Percentiles rank a stretch among this genome's conserved stretches.
These are phyloP conservation scores for Aureobasidium sp. DNA, from an alignment of 2,329 filamentous ascomycete genomes.

Conservation along the genomic window DNA sequence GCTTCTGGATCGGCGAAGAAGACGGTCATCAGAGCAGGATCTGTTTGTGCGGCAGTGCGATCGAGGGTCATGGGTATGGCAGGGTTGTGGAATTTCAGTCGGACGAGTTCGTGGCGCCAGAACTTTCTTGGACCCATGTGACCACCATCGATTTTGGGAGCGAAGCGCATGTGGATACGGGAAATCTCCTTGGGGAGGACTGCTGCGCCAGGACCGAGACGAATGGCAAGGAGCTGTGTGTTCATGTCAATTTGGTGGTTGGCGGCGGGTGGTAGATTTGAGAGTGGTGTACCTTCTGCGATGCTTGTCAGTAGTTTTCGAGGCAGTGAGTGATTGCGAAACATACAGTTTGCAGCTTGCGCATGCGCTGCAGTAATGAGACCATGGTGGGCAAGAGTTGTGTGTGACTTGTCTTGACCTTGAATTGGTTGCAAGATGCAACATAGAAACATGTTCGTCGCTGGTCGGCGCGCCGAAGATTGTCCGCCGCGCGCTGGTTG, in stretches of 20 bases:
- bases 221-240: constrained; percentile 62
- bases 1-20: constrained; percentile 44
- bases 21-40: constrained; percentile 56
- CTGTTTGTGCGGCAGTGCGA: constrained; percentile 52
- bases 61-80: constrained; percentile 73
- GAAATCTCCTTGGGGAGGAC: constrained; percentile 70
- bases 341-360: constrained; percentile 65
- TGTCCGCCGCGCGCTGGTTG: neutral
- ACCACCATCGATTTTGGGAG: constrained; percentile 53
- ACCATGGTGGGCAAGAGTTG: constrained; percentile 38
- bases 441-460: neutral
- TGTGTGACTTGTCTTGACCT: neutral
- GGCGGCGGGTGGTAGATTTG: neutral
- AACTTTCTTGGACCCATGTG: constrained; percentile 78
- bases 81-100: constrained; percentile 93
- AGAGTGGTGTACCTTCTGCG: constrained; percentile 17
- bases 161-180: constrained; percentile 68
- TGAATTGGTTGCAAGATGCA: neutral
- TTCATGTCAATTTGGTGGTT: constrained; percentile 20
- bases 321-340: no score
- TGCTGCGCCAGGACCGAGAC: constrained; percentile 75
- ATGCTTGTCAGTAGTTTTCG: constrained; percentile 1
- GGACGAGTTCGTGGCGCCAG: constrained; percentile 74
- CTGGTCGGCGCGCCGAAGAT: neutral
- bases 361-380: constrained; percentile 60